These are phyloP conservation scores for Guyanaporus albipodus DNA, from an alignment of 768 basidiomycete species.

Conservation along the genomic window DNA sequence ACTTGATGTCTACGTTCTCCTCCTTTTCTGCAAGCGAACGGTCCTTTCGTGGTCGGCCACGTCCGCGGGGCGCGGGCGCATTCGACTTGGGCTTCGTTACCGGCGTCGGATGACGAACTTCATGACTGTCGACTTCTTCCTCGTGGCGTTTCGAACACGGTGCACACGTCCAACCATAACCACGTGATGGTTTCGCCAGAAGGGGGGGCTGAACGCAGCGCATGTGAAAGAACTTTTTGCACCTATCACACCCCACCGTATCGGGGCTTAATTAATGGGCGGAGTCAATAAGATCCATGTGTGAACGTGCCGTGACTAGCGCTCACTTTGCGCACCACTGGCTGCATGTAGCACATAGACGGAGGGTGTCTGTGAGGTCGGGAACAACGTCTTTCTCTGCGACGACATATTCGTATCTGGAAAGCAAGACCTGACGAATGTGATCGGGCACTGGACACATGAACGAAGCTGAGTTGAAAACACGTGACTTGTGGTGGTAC, in stretches of 20 bases:
- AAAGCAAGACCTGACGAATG: constrained; percentile 70
- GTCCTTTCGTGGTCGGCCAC: constrained; percentile 77
- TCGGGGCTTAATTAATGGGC: constrained; percentile 53
- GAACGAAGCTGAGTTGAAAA: constrained; percentile 11
- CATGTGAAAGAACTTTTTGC: constrained; percentile 95
- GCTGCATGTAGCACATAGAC: constrained; percentile 80
- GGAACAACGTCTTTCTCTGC: constrained; percentile 91
- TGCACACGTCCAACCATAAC: constrained; percentile 97
- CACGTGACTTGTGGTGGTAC: constrained; percentile 33
- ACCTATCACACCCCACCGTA: constrained; percentile 85
- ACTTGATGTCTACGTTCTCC: constrained; percentile 72
- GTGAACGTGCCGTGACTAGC: constrained; percentile 8
- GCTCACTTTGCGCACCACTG: constrained; percentile 88
- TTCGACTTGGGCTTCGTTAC: constrained; percentile 59
- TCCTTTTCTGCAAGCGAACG: constrained; percentile 68
- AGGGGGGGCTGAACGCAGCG: constrained; percentile 89
- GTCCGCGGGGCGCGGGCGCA: constrained; percentile 66
- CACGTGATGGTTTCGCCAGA: constrained; percentile 85
- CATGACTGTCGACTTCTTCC: constrained; percentile 77
- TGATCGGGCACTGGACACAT: constrained; percentile 66
- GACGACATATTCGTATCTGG: constrained; percentile 91
- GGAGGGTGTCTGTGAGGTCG: constrained; percentile 82
- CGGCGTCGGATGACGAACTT: constrained; percentile 57
- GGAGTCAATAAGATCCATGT: constrained; percentile 22
- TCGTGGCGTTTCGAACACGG: constrained; percentile 88